phyloP scores from a whole-genome alignment of 1,284 basidiomycete species.

The Ustilago loliicola region DNA sequence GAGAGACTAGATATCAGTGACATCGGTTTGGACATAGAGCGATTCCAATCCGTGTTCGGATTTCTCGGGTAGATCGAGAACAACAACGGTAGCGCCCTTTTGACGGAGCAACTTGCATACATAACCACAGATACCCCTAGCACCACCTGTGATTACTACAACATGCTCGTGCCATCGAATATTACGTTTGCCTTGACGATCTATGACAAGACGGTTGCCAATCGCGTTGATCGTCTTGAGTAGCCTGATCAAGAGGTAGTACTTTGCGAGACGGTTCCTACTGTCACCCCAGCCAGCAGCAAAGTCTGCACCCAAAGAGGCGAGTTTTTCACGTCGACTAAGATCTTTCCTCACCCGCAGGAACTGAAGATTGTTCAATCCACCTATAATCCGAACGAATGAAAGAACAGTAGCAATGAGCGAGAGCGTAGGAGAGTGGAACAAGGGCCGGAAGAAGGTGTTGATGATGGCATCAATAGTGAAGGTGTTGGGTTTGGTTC shows the following conservation, averaged over 20 bases:
- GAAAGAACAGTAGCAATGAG: slow-evolving; percentile 48
- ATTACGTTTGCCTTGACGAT: slow-evolving; percentile 30
- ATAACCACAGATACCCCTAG: slow-evolving; percentile 57
- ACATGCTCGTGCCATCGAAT: slow-evolving; percentile 56
- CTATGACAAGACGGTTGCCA: slow-evolving; percentile 46
- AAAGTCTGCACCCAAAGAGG: slow-evolving; percentile 20
- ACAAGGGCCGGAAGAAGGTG: slow-evolving; percentile 35
- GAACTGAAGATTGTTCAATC: slow-evolving; percentile 38
- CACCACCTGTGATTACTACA: slow-evolving; percentile 58
- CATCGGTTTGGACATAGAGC: slow-evolving; percentile 53
- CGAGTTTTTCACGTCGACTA: slow-evolving; percentile 26
- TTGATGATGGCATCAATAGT: slow-evolving; percentile 38
- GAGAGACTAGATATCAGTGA: slow-evolving; percentile 55
- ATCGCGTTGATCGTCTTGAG: slow-evolving; percentile 52
- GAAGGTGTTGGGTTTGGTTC: slow-evolving; percentile 33
- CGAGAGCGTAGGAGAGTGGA: slow-evolving; percentile 35
- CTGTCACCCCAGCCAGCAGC: slow-evolving; percentile 28
- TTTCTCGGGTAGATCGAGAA: slow-evolving; percentile 50
- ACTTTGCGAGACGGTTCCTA: slow-evolving; percentile 25
- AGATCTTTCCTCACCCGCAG: slow-evolving; percentile 28
- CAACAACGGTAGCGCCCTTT: slow-evolving; percentile 54
- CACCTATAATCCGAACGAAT: slow-evolving; percentile 44
- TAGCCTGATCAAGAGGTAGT: slow-evolving; percentile 39
- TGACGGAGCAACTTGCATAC: slow-evolving; percentile 39
- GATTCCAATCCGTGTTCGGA: slow-evolving; percentile 51